These are phyloP conservation scores for Pelargonium nanum DNA, from an alignment of 345 rosid genomes.

Conservation along the genomic window DNA sequence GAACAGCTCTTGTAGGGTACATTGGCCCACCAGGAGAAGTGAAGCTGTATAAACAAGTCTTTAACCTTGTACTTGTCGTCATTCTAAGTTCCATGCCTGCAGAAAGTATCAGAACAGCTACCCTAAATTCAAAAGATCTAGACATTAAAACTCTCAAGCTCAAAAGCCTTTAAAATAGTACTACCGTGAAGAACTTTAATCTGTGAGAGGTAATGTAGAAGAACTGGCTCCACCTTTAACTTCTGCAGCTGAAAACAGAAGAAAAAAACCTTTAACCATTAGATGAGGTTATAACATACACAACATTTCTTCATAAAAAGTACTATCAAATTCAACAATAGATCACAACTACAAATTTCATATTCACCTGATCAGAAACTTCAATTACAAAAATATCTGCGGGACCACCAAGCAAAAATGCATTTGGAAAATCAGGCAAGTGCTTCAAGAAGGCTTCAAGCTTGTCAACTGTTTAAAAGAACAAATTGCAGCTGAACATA, in stretches of 20 bases:
- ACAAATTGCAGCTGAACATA: constrained; percentile 6
- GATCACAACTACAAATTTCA: not conserved
- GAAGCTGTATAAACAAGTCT: constrained; percentile 89
- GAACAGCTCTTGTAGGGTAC: constrained; percentile 97
- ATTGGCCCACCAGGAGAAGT: constrained; percentile 97
- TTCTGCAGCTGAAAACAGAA: constrained; percentile 63
- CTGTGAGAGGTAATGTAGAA: constrained; percentile 75
- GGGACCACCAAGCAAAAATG: constrained; percentile 81
- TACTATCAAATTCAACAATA: no score
- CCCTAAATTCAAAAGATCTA: not conserved
- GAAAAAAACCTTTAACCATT: not conserved
- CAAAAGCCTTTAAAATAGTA: not conserved
- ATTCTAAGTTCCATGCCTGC: constrained; percentile 92
- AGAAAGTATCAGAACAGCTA: constrained; percentile 4
- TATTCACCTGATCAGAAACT: constrained; percentile 80
- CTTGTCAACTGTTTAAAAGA: constrained; percentile 56
- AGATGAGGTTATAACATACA: not conserved
- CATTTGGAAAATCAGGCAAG: constrained; percentile 73
- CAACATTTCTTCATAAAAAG: no score
- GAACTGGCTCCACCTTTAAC: constrained; percentile 94
- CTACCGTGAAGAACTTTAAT: constrained; percentile 79
- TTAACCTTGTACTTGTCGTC: constrained; percentile 89
- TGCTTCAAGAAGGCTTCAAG: constrained; percentile 63
- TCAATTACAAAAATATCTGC: constrained; percentile 88
- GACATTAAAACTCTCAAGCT: not conserved